Conservation (phyloP, 2,329 filamentous ascomycete species). For the Ceratocystis colombiana region DNA sequence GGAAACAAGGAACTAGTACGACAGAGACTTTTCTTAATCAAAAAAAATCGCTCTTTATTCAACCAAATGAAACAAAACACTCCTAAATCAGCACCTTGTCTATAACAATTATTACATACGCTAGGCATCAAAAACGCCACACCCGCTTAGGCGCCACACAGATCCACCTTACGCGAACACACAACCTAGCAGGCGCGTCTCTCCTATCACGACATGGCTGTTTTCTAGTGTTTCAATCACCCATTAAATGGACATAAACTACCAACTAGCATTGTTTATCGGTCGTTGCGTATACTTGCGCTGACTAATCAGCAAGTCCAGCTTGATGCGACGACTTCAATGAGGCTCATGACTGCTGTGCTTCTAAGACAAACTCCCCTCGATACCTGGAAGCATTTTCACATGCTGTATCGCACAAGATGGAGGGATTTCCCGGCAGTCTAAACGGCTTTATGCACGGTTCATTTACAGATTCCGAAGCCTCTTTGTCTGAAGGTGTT, state of each 20-base stretch:
- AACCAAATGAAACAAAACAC: neutral
- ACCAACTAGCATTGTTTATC: neutral
- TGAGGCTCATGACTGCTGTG: neutral
- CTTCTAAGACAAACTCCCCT: neutral
- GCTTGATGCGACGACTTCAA: neutral
- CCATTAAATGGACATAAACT: neutral
- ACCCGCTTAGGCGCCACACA: neutral
- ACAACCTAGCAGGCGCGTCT: neutral
- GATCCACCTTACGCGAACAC: neutral
- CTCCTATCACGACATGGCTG: neutral
- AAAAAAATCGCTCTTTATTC: neutral
- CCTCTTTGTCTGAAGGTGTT: neutral
- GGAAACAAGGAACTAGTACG: neutral
- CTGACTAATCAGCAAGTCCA: neutral
- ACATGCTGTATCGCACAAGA: neutral
- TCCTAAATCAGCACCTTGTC: no score
- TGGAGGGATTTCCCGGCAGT: slow-evolving; percentile 13
- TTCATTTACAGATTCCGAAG: neutral
- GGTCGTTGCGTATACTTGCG: neutral
- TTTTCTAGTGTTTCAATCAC: neutral
- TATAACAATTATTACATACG: neutral
- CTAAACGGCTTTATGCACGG: neutral
- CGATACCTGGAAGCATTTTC: neutral
- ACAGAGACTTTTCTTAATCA: neutral
- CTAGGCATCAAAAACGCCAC: slow-evolving; percentile 2